Evolutionary conservation across 2,329 filamentous ascomycete species (phyloP), one percentile per base, ranked within the genome.

Genomic region (Cordyceps farinosa): DNA sequence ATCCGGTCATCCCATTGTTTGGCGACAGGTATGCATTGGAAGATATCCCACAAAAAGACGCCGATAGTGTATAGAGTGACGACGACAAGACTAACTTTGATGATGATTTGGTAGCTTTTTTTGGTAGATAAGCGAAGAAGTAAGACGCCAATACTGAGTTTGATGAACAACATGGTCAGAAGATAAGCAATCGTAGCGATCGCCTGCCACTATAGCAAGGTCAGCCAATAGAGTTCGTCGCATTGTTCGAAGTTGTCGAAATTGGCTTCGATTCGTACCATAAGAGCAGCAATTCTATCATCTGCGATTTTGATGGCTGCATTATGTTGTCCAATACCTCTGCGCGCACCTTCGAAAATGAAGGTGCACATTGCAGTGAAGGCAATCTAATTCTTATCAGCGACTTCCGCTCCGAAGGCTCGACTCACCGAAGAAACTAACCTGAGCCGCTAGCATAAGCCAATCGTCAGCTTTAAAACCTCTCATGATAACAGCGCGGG

Each of bases 1-100:
- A 85, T 79, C n/a, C 78, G 78, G 66, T 79, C 81, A 65, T 83
- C 81, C 83, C 82, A 85, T 63, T 83, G 81, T 27, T 79, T 80
- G 48, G 76, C 69, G 30, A 84, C 75, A 0, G 82, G 82, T n/a
- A 67, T 76, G 68, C 82, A 84, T 67, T 84, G 80, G 64, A 82
- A 80, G 5, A 81, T 67, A 61, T 84, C 78, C 80, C 80, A 84
- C 66, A 84, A 77, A 70, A 84, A 82, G 58, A 82, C 75, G 13
- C 75, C 77, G n/a, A 77, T 68, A 45, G 77, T 80, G 77, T 79
- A 82, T 47, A 82, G 69, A 15, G 74, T 69, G 61, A 85, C 76
- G 40, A 84, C 69, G 44, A 75, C 68, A 50, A 85, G 71, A 64
- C 79, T 81, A 52, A 72, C 67, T 66, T 76, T 76, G 6, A 85